Conservation (phyloP, 371 early-diverging fungal genomes). For the Fennellomyces sp. region DNA sequence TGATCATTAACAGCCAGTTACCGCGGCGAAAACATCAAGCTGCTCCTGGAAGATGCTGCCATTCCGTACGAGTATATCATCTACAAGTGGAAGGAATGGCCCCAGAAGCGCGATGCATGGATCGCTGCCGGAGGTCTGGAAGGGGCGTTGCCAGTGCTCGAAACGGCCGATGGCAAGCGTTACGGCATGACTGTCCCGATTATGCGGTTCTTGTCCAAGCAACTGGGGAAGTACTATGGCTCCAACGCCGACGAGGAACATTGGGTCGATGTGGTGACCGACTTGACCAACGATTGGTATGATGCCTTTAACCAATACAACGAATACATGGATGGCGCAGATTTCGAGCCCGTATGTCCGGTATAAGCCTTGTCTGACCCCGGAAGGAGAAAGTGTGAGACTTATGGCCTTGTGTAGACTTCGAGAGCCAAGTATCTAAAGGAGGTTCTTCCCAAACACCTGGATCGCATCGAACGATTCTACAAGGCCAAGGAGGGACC, state of each 20-base stretch:
- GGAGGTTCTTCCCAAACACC: not conserved
- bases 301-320: not conserved
- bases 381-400: too few relatives aligned
- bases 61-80: not conserved
- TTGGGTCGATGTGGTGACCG: not conserved
- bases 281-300: not conserved
- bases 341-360: too few relatives aligned
- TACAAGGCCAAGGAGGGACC: not conserved
- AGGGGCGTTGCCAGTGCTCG: not conserved
- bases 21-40: slow-evolving; percentile 1
- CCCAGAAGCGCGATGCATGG: not conserved
- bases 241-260: not conserved
- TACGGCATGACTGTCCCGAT: not conserved
- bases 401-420: too few relatives aligned
- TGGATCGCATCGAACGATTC: not conserved
- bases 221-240: not conserved
- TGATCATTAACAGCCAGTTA: too few relatives aligned
- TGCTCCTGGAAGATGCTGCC: not conserved
- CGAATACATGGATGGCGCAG: not conserved
- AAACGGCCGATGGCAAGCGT: not conserved
- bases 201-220: not conserved
- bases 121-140: not conserved
- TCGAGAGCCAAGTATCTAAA: not conserved
- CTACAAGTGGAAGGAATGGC: not conserved
- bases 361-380: too few relatives aligned